Percentiles rank a stretch among this genome's conserved stretches.
Evolutionary conservation across 208 protist species (phyloP).

Genomic region (Leishmania guyanensis): DNA sequence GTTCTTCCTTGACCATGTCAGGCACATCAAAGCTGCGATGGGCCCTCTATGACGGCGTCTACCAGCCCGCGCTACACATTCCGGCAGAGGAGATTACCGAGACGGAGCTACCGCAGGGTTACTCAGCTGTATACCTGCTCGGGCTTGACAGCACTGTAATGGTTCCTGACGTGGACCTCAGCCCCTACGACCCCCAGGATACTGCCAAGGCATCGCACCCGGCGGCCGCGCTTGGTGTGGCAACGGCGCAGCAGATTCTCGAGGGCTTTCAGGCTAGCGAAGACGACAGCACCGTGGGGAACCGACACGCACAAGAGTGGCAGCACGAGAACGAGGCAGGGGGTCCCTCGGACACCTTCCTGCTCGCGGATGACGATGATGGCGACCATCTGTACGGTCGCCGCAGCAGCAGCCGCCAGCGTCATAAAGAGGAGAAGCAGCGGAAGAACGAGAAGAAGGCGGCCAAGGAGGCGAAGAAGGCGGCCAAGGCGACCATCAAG

Average conservation of each 20-base stretch:
- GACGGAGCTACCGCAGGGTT: slow-evolving; percentile 33
- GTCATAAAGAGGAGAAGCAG: slow-evolving; percentile 21
- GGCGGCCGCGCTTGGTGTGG: slow-evolving; percentile 55
- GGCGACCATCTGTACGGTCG: neutral
- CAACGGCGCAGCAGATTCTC: slow-evolving; percentile 58
- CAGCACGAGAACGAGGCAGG: neutral
- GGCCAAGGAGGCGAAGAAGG: slow-evolving; percentile 22
- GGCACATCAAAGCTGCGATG: slow-evolving; percentile 59
- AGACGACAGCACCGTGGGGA: neutral
- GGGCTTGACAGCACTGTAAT: slow-evolving; percentile 65
- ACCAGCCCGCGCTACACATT: slow-evolving; percentile 69
- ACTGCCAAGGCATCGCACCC: slow-evolving; percentile 48
- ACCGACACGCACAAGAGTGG: neutral
- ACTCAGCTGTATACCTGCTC: slow-evolving; percentile 77
- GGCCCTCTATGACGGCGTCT: slow-evolving; percentile 71
- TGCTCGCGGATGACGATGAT: neutral
- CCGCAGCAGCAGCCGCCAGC: slow-evolving; percentile 7
- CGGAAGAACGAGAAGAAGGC: slow-evolving; percentile 25
- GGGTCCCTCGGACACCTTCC: neutral
- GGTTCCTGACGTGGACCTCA: slow-evolving; percentile 50
- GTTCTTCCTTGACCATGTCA: slow-evolving; percentile 2
- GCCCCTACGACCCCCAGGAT: slow-evolving; percentile 62
- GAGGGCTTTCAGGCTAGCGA: slow-evolving; percentile 22
- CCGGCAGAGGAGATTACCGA: slow-evolving; percentile 41
- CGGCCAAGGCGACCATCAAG: slow-evolving; percentile 22